Evolutionary conservation across 2,329 filamentous ascomycete genomes (phyloP).

Genomic region (Colletotrichum melonis): DNA sequence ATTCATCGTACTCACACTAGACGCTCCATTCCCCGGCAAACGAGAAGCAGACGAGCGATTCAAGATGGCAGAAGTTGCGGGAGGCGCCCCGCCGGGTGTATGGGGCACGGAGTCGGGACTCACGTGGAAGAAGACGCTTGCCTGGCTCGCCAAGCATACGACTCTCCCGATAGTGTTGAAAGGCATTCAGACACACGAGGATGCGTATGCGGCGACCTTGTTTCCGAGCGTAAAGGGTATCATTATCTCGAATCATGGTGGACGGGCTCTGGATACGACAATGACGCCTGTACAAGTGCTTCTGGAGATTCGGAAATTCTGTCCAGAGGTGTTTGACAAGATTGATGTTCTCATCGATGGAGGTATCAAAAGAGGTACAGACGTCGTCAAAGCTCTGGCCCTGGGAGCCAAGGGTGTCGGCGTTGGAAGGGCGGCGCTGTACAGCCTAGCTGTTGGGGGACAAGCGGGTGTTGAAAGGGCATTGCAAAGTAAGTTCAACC

Average conservation of each 20-base stretch:
- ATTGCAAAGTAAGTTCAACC: constrained; percentile 61
- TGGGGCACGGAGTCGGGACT: constrained; percentile 60
- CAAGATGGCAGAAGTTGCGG: constrained; percentile 57
- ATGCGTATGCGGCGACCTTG: constrained; percentile 43
- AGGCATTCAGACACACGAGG: constrained; percentile 66
- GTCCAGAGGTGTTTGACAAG: constrained; percentile 59
- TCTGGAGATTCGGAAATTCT: constrained; percentile 61
- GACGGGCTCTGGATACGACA: constrained; percentile 60
- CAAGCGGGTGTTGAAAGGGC: constrained; percentile 65
- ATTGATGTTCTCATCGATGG: constrained; percentile 66
- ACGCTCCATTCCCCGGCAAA: constrained; percentile 55
- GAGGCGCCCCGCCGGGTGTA: constrained; percentile 13
- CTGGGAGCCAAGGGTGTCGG: constrained; percentile 66
- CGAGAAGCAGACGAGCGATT: constrained; percentile 68
- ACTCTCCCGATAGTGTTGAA: constrained; percentile 66
- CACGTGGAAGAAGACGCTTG: constrained; percentile 61
- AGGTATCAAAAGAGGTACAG: constrained; percentile 63
- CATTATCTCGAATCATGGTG: constrained; percentile 68
- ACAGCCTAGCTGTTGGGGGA: constrained; percentile 61
- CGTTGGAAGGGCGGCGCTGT: constrained; percentile 64
- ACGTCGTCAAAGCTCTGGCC: constrained; percentile 65
- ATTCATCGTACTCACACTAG: constrained; percentile 43
- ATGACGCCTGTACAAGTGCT: constrained; percentile 51
- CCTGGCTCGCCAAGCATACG: constrained; percentile 60
- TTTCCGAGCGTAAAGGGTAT: constrained; percentile 58